A percentile compares a stretch with the other conserved stretches of the same genome.
phyloP scores from a whole-genome alignment of 169 alveolate genomes.

The Plasmodium billcollinsi region DNA sequence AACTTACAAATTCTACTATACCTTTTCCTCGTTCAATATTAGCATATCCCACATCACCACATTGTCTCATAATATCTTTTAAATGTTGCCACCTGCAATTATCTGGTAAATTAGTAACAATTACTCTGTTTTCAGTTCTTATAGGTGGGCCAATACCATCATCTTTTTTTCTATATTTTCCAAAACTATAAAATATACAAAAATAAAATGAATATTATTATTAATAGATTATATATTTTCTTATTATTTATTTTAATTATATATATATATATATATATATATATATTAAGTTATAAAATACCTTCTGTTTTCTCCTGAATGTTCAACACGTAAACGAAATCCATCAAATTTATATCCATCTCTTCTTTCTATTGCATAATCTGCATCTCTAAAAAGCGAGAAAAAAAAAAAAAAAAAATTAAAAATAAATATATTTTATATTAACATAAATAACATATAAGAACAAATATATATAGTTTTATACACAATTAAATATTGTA shows the following conservation, averaged over 20 bases:
- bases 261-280: background rate
- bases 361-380: conserved; percentile 84
- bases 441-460: conserved; percentile 2
- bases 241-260: background rate
- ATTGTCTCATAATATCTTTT: conserved; percentile 87
- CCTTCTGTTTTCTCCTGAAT: conserved; percentile 81
- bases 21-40: conserved; percentile 85
- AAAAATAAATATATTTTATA: conserved; percentile 16
- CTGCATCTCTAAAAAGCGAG: conserved; percentile 80
- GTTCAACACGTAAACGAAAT: conserved; percentile 85
- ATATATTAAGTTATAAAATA: conserved; percentile 4
- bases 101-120: conserved; percentile 85
- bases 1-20: conserved; percentile 80
- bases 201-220: background rate
- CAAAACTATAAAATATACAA: conserved; percentile 48
- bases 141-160: conserved; percentile 69
- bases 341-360: conserved; percentile 82
- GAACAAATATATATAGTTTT: conserved; percentile 10
- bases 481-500: conserved; percentile 15
- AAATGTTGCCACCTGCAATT: conserved; percentile 89
- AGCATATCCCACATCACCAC: conserved; percentile 89
- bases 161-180: conserved; percentile 69
- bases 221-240: background rate
- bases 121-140: conserved; percentile 86
- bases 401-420: background rate